Base-by-base conservation (phyloP, 2,329 filamentous ascomycete species). In the Exophiala alcalophila region DNA sequence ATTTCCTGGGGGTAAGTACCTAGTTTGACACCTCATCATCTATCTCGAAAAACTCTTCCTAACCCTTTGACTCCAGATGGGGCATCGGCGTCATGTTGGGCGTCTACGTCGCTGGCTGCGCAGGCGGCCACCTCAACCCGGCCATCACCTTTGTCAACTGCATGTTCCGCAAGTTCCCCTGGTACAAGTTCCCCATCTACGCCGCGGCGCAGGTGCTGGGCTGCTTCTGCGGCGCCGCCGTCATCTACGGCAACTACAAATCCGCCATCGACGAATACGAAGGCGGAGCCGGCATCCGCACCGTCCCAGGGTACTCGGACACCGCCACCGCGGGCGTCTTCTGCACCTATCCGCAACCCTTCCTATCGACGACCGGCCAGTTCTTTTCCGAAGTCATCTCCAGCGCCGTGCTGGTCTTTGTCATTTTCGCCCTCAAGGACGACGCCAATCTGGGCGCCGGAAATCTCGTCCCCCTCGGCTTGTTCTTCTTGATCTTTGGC, bases 401-500 rank as follows among this genome's bases (percentile, higher is more conserved):
- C 10, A 77, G 71, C 47, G 64, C 75, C 2, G 68, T 84, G 28
- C 65, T 84, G 14, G 78, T 82, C 68, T 80, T 84, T 53, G 69
- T 78, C 39, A 81, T 84, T 28, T 83, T 81, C 57, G 79, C 79
- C 2, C 62, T 84, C 31, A 77, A 80, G 43, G 31, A 63, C 40
- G 54, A 69, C 53, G 63, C 63, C 27, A 77, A 78, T 55, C 68
- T 74, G 10, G 76, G 76, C 12, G 74, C 76, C 10, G 74, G 74
- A 1, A 66, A 70, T 4, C 50, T 75, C 18, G 65, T 76, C 55
- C 77, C 79, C 0, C 61, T 84, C 2, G 72, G 68, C 16, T 62
- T 84, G 12, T 81, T 83, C 64, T 82, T 83, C 65, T 65, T 84
- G 47, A 80, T 84, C 54, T 83, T 83, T 57, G 80, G 78, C n/a